Percentiles rank a stretch among this genome's conserved stretches.
Evolutionary conservation across 2,329 filamentous ascomycete species (phyloP).

Genomic region (Myriosclerotinia scirpicola): DNA sequence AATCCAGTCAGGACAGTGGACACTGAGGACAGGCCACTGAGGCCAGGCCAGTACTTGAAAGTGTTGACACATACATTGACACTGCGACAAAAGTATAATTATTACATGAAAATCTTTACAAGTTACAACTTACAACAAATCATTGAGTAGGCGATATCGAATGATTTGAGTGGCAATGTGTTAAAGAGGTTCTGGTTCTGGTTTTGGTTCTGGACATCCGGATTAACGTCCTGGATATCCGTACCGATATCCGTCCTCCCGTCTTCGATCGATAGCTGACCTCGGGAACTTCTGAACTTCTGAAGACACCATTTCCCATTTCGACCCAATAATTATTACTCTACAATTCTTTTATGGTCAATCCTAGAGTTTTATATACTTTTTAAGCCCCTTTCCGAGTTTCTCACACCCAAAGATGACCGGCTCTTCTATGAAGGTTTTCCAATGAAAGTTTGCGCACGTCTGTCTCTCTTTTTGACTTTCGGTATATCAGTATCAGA

Average conservation of each 20-base stretch:
- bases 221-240: not conserved
- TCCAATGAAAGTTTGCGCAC: slow-evolving; percentile 12
- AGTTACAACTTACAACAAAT: no score
- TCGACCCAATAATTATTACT: slow-evolving; percentile 7
- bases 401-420: not conserved
- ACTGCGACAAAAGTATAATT: no score
- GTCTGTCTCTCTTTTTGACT: slow-evolving; percentile 35
- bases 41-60: no score
- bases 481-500: slow-evolving; percentile 24
- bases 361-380: slow-evolving; percentile 9
- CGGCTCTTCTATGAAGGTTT: not conserved
- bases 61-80: no score
- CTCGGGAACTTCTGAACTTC: no score
- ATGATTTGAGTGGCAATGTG: slow-evolving; percentile 17
- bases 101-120: no score
- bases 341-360: slow-evolving; percentile 1
- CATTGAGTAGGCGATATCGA: slow-evolving; percentile 4
- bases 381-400: not conserved
- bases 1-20: not conserved
- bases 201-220: not conserved
- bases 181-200: not conserved
- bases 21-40: no score
- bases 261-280: not conserved
- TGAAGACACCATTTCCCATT: slow-evolving; percentile 8
- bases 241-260: no score